Base-by-base conservation (phyloP, 2,329 filamentous ascomycete genomes). In the Ascocoryne sarcoides region DNA sequence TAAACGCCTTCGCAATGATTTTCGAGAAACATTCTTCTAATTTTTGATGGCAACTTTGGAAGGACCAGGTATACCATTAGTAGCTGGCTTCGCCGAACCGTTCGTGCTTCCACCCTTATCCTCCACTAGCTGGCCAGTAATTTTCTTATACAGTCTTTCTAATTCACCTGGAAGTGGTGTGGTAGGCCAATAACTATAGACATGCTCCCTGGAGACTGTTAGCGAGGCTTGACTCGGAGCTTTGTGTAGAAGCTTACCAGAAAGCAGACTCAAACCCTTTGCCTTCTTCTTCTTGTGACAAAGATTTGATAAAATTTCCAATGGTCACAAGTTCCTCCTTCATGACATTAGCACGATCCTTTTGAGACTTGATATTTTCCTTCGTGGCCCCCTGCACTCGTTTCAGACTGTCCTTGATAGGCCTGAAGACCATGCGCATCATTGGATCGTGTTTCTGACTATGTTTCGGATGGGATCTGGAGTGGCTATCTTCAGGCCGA, bases 281-380 rank as follows among this genome's bases (percentile, higher is more conserved):
- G 5, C 48, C 48, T 37, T 55, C 50, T 33, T 50, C 48, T 12
- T 55, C 55, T 15, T 45, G 42, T 35, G 48, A 39, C 29, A 59
- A 43, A 29, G 63, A 63, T 36, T 73, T 70, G 46, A 82, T 72
- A 52, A 79, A 80, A 41, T 73, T 71, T 39, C 79, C 79, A 57
- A 82, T 77, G 4, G 68, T 68, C 31, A 79, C 65, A 28, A 82
- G 62, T 53, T 80, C 73, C 19, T 66, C 64, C 51, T 78, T 79
- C 54, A 82, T 73, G 32, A 79, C 70, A 52, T 67, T 70, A 16
- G 79, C 71, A 32, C 79, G 70, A 38, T 75, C 70, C 49, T 79
- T 77, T 52, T 75, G 73, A 19, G 72, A 75, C 40, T 75, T 76
- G 46, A 79, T 73, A 36, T 71, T 71, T 49, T 77, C 76, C 49